Base-by-base conservation (phyloP, 2,329 filamentous ascomycete species). In the Colletotrichum godetiae region DNA sequence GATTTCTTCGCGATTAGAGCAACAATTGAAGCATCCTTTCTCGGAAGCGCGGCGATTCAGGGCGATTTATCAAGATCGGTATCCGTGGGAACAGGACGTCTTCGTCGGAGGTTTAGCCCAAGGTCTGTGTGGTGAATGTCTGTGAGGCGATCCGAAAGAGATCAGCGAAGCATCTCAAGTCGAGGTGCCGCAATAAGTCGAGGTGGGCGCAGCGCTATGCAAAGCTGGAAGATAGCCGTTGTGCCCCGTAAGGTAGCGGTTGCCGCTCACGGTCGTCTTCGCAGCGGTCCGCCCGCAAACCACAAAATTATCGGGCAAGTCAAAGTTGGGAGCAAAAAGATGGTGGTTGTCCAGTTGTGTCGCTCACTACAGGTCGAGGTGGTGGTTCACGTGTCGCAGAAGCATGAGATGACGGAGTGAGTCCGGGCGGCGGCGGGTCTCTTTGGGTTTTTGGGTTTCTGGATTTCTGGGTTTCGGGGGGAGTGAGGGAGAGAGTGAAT, bases 51-150 rank as follows among this genome's bases (percentile, higher is more conserved):
- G n/a, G 55, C 24, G 37, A 46, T 13, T 8, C 19, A 49, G 53
- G n/a, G 55, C 24, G 37, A 33, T 13, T n/a, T 49, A 49, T 49
- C 42, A 8, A 11, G 13, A 61, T 57, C 53, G 33, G 42, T 12
- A 27, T 33, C 24, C 24, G 37, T 13, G 27, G 29, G 46, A n/a
- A 42, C 59, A 60, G 46, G 33, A 33, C 60, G 53, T 58, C 29
- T 35, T 73, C 67, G 67, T 70, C 29, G 53, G 35, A 71, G 67
- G 61, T 66, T 57, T 35, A 37, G 31, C n/a, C 33, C 62, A 33
- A 33, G 24, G 71, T 73, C 71, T 71, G 71, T 73, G 71, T 60
- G 60, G 33, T 42, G 71, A 70, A 71, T 13, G 67, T 73, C 71
- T 70, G 71, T 73, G 71, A 66, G 70, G 53, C 53, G 33, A 58